Percentiles rank a stretch among this genome's conserved stretches.
phyloP scores from a whole-genome alignment of 164 flowering plant species.

The Umbilicus rupestris region DNA sequence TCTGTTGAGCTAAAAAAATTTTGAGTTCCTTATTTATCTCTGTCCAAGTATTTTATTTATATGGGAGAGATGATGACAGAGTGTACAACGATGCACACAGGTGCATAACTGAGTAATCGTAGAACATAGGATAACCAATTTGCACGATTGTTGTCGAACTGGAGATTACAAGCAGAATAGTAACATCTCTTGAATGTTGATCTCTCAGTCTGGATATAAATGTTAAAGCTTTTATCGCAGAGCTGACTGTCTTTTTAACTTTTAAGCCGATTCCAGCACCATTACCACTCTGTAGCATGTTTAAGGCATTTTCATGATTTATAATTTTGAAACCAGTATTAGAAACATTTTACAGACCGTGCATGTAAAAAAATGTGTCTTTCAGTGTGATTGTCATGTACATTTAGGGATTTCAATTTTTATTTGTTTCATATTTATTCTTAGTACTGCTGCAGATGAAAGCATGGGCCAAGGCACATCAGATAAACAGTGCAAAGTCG shows the following conservation, averaged over 20 bases:
- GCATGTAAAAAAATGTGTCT: not conserved
- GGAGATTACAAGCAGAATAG: not conserved
- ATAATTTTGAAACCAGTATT: too few relatives aligned
- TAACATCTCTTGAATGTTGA: not conserved
- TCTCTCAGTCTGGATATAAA: not conserved
- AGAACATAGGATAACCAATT: not conserved
- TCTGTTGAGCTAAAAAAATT: too few relatives aligned
- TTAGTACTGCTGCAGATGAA: slow-evolving; percentile 40
- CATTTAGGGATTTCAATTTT: not conserved
- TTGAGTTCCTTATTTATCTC: too few relatives aligned
- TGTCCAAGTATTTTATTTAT: too few relatives aligned
- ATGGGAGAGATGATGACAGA: too few relatives aligned
- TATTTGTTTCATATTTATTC: not conserved
- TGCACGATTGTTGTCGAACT: not conserved
- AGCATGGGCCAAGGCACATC: slow-evolving; percentile 58
- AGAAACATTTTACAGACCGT: not conserved
- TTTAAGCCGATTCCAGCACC: not conserved
- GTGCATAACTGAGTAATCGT: not conserved
- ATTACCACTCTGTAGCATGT: not conserved
- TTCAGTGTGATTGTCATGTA: not conserved
- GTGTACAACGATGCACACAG: too few relatives aligned
- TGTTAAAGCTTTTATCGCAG: not conserved
- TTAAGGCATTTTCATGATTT: too few relatives aligned
- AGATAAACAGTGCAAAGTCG: slow-evolving; percentile 58
- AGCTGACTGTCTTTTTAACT: not conserved